A percentile compares a stretch with the other conserved stretches of the same genome.
These are phyloP conservation scores for Cyberlindnera samutprakarnensis DNA, from an alignment of 805 yeast species.

Conservation along the genomic window DNA sequence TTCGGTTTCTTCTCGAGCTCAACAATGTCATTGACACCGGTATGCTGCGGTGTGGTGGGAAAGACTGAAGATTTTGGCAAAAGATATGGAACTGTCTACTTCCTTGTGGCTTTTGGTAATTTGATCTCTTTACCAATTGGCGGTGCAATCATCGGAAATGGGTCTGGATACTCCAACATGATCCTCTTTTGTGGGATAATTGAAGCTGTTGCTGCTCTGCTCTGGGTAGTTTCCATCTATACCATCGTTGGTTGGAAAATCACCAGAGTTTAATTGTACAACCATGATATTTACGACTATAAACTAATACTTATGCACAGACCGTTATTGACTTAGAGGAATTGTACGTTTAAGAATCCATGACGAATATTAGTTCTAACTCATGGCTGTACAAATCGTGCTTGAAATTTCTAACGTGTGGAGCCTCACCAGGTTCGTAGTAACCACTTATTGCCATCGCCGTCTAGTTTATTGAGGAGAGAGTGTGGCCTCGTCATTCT, in stretches of 20 bases:
- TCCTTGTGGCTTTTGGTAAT: slow-evolving; percentile 37
- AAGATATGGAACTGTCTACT: slow-evolving; percentile 60
- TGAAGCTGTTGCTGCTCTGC: slow-evolving; percentile 5
- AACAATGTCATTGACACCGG: slow-evolving; percentile 58
- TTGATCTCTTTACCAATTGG: slow-evolving; percentile 44
- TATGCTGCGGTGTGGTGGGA: slow-evolving; percentile 56
- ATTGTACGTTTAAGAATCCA: too few species aligned
- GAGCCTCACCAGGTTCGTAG: too few species aligned
- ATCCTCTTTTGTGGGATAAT: slow-evolving; percentile 28
- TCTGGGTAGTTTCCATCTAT: slow-evolving; percentile 19
- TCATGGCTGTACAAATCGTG: too few species aligned
- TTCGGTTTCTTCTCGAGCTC: slow-evolving; percentile 59
- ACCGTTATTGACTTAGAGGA: too few species aligned
- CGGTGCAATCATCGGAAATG: slow-evolving; percentile 35
- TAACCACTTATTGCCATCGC: too few species aligned
- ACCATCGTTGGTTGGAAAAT: slow-evolving; percentile 29
- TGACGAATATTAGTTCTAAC: too few species aligned
- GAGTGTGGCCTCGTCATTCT: too few species aligned
- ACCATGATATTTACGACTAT: too few species aligned
- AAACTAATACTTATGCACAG: too few species aligned
- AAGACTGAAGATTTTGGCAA: slow-evolving; percentile 59
- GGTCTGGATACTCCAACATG: slow-evolving; percentile 22
- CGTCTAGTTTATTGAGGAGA: too few species aligned
- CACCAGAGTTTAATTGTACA: too few species aligned
- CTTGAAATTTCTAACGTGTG: too few species aligned